Evolutionary conservation across 768 basidiomycete species (phyloP).

Genomic region (Lanmaoa rubissima): DNA sequence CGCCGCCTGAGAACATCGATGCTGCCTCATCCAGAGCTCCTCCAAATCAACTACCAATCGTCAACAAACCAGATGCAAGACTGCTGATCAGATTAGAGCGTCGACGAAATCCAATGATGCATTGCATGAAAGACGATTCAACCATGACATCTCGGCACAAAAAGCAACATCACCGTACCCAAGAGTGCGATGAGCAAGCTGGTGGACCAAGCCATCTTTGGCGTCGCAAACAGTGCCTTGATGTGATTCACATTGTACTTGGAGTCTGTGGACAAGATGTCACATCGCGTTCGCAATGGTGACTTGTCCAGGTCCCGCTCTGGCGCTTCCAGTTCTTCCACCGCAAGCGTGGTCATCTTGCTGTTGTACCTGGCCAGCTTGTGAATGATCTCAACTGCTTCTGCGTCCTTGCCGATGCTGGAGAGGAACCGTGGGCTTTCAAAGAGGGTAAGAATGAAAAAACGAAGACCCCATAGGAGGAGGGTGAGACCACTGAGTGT

Average conservation of each 20-base stretch:
- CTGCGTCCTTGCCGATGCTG: constrained; percentile 51
- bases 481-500: constrained; percentile 52
- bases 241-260: constrained; percentile 45
- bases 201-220: constrained; percentile 64
- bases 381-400: constrained; percentile 49
- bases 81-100: too few relatives aligned
- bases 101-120: constrained; percentile 71
- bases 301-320: constrained; percentile 19
- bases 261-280: constrained; percentile 41
- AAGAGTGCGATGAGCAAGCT: constrained; percentile 48
- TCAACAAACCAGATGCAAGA: too few relatives aligned
- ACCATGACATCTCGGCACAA: not conserved
- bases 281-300: constrained; percentile 14
- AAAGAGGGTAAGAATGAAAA: constrained; percentile 50
- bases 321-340: constrained; percentile 43
- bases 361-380: constrained; percentile 52
- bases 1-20: too few relatives aligned
- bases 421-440: constrained; percentile 61
- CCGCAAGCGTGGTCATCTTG: constrained; percentile 38
- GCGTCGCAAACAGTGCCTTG: constrained; percentile 59
- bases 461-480: constrained; percentile 50
- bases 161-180: constrained; percentile 36
- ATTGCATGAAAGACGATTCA: constrained; percentile 32
- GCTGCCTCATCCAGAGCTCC: too few relatives aligned
- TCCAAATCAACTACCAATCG: too few relatives aligned